phyloP scores from a whole-genome alignment of 805 yeast species.

The Schwanniomyces yamadae region DNA sequence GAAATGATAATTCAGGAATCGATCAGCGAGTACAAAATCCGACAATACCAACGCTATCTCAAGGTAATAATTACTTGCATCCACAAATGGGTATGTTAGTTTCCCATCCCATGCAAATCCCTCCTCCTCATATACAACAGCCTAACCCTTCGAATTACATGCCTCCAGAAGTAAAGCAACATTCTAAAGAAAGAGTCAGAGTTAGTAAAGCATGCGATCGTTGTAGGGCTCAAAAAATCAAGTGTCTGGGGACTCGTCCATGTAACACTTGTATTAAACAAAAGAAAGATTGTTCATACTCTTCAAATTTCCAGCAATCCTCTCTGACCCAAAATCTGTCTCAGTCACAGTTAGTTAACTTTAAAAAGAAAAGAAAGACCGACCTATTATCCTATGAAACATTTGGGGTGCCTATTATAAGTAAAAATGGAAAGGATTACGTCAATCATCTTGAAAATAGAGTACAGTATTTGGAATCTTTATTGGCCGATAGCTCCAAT shows the following conservation, averaged over 20 bases:
- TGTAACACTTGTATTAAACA: constrained; percentile 47
- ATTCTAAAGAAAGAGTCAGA: constrained; percentile 27
- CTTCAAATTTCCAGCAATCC: constrained; percentile 5
- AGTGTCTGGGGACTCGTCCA: constrained; percentile 55
- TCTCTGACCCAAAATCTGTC: constrained; percentile 3
- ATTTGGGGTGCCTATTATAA: constrained; percentile 20
- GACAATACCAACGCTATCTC: background rate
- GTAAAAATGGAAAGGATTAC: constrained; percentile 19
- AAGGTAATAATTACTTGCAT: background rate
- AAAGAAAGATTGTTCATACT: constrained; percentile 32
- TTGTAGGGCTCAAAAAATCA: constrained; percentile 55
- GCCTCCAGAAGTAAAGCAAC: background rate
- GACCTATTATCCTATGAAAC: constrained; percentile 11
- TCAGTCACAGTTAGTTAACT: background rate
- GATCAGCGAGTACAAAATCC: background rate
- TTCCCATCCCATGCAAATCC: constrained; percentile 2
- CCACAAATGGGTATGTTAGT: constrained; percentile 1
- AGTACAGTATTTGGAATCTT: constrained; percentile 38
- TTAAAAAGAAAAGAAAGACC: constrained; percentile 11
- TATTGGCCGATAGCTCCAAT: constrained; percentile 18
- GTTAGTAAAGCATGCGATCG: constrained; percentile 57
- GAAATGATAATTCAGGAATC: background rate
- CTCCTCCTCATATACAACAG: background rate
- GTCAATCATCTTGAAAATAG: constrained; percentile 38
- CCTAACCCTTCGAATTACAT: background rate